Evolutionary conservation across 1,139 yeast genomes (phyloP).

Genomic region (Yamadazyma spencermartinsiae): DNA sequence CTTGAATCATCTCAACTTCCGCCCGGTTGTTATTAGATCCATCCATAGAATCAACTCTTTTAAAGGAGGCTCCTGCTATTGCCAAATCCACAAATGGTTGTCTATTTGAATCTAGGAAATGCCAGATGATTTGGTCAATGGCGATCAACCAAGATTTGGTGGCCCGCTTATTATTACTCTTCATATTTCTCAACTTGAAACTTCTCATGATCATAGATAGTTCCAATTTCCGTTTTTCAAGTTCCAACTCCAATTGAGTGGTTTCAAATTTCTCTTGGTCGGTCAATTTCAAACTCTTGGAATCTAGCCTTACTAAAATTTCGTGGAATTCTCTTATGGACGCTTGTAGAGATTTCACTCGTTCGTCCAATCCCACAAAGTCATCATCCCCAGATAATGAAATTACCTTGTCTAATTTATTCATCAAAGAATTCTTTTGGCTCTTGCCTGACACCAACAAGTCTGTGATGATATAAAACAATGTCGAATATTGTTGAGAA

Average conservation of each 20-base stretch:
- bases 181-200: conserved; percentile 49
- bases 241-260: conserved; percentile 52
- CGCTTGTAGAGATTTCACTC: conserved; percentile 57
- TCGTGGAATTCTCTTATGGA: conserved; percentile 46
- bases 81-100: conserved; percentile 74
- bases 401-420: conserved; percentile 63
- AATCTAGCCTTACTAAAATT: conserved; percentile 48
- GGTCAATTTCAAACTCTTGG: conserved; percentile 24
- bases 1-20: conserved; percentile 64
- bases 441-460: conserved; percentile 69
- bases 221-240: conserved; percentile 57
- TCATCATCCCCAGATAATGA: conserved; percentile 71
- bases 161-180: conserved; percentile 29
- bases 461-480: conserved; percentile 64
- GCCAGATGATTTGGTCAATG: conserved; percentile 70
- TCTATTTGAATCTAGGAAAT: conserved; percentile 60
- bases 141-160: conserved; percentile 38
- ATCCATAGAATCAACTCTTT: conserved; percentile 53
- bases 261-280: conserved; percentile 30
- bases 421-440: conserved; percentile 53
- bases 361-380: conserved; percentile 51
- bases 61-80: conserved; percentile 61
- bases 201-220: conserved; percentile 69
- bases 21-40: conserved; percentile 64
- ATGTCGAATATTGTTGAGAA: conserved; percentile 68